Evolutionary conservation across 1,284 basidiomycete genomes (phyloP), one percentile per base, ranked within the genome.

Genomic region (Tremellales sp.): DNA sequence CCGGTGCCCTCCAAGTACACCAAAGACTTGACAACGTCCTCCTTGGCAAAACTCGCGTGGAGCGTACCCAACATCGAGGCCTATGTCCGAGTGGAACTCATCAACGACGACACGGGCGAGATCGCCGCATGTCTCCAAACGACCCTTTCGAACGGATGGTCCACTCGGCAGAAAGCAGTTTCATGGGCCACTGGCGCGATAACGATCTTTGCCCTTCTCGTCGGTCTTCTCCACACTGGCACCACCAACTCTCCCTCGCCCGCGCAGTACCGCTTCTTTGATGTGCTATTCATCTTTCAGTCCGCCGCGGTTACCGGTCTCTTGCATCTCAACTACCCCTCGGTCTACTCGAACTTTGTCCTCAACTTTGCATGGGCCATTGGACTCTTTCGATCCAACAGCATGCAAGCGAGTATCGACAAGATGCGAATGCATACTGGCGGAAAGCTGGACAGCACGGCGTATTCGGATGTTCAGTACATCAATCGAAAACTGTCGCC

Each of bases 61-160:
- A 77, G 76, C 19, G 85, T 98, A 21, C 94, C 94, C 8, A 86
- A 97, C 68, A 78, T 97, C 13, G 91, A 97, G 68, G 91, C 87
- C 1, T 90, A 84, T 56, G 91, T 83, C 0, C 86, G 89, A 54
- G 75, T 98, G 43, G 80, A 83, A 8, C 78, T 97, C 21, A 79
- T 77, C 1, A 82, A 89, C 53, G 76, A 81, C 31, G 74, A 76
- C 39, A 85, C 85, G 1, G 81, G 82, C 37, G 71, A 81, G 4
- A 77, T 87, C 50, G 87, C 85, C 37, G 89, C 90, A 0, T 98
- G 93, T 60, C 78, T 97, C 3, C 90, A 94, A 69, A 82, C 90
- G 7, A 94, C 91, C 1, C 76, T 97, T 4, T 84, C 87, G 18
- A 98, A 97, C 65, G 92, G 93, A 9, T 85, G 84, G 80, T 87